Evolutionary conservation across 257 asterid genomes (phyloP), one percentile per base, ranked within the genome.

Genomic region (Penstemon davidsonii): DNA sequence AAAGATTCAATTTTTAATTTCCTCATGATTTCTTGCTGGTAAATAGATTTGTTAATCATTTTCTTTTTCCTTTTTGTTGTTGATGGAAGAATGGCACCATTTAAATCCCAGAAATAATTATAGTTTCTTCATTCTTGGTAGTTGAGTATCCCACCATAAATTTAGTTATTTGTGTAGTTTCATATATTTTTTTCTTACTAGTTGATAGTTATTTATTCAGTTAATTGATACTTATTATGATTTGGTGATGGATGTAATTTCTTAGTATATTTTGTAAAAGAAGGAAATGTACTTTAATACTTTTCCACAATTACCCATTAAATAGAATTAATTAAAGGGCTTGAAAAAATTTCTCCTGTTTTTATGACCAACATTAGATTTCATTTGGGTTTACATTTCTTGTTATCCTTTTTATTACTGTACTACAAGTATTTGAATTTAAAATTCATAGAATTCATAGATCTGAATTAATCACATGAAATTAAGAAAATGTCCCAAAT

Each of bases 391-490:
- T 73, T 52, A 66, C 19, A 49, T 40, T 73, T 36, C 43, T 49
- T 52, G 60, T 60, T 39, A 47, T 3, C 7, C 15, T 3, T 68
- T 62, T 54, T 19, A 25, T 25, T 25, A 25, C 33, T 25, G 33
- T 25, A 25, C 33, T 25, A 2, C 33, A 25, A 25, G 33, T 25
- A 25, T 25, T 25, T 25, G 33, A 25, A 25, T 25, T 25, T 25
- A n/a, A 46, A 61, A 58, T 37, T 58, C 45, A 12, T 2, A 18
- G n/a, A 61, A 58, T 37, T 58, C 45, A 12, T 2, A 18, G n/a
- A 73, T 41, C 53, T 66, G 41, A 5, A 52, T 41, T 60, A 43
- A 70, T 61, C 68, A 70, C 59, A 56, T 57, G 66, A 45, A 57
- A 36, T 55, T 7, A 55, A 42, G 11, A 1, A 33, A 38, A 56